These are phyloP conservation scores for Symbiodinium natans DNA, from an alignment of 73 alveolate species.

Conservation along the genomic window DNA sequence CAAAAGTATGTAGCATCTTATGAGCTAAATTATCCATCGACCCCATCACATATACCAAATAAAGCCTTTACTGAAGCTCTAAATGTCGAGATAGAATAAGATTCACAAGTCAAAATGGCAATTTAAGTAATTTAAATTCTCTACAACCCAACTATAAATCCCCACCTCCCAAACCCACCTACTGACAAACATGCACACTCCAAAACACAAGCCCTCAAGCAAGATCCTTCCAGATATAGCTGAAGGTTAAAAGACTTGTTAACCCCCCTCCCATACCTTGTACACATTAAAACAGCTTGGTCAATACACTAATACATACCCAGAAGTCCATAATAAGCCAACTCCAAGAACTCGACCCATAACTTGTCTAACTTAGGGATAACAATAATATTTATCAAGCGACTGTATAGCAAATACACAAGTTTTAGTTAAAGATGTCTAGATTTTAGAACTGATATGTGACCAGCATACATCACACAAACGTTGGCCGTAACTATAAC, in stretches of 20 bases:
- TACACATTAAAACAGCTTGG: conserved; percentile 41
- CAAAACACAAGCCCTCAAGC: too few relatives aligned
- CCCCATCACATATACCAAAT: too few relatives aligned
- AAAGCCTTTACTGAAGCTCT: too few relatives aligned
- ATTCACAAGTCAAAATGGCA: conserved; percentile 21
- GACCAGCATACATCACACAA: background rate
- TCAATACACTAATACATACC: background rate
- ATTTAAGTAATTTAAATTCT: conserved; percentile 7
- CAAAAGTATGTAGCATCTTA: conserved; percentile 25
- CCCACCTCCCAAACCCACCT: too few relatives aligned
- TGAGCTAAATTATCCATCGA: too few relatives aligned
- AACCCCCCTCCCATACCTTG: background rate
- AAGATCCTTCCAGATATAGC: too few relatives aligned
- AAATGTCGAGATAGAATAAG: too few relatives aligned
- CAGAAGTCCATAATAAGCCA: too few relatives aligned
- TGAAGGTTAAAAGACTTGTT: too few relatives aligned
- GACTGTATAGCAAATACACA: conserved; percentile 39
- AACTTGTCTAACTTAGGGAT: conserved; percentile 26
- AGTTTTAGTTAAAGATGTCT: conserved; percentile 21
- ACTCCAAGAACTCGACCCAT: conserved; percentile 10
- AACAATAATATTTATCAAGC: conserved; percentile 25
- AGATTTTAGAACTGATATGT: background rate
- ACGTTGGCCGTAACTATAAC: conserved; percentile 43
- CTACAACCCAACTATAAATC: too few relatives aligned
- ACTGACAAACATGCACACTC: too few relatives aligned